phyloP scores from a whole-genome alignment of 169 alveolate species.

The Fabrea salina region DNA sequence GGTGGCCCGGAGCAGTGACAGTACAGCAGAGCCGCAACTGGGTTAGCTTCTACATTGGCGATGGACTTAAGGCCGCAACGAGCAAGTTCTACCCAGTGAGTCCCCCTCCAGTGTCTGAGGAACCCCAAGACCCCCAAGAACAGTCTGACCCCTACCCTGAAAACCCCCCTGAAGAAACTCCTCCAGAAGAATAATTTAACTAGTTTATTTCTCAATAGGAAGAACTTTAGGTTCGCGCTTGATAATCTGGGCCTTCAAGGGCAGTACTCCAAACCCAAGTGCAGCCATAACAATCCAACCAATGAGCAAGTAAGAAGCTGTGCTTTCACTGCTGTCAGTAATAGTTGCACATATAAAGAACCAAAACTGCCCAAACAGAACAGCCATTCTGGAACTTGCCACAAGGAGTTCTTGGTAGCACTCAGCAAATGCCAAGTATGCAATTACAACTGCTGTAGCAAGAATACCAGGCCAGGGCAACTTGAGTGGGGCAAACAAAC shows the following conservation, averaged over 20 bases:
- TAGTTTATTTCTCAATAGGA: conserved; percentile 20
- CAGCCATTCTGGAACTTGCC: conserved; percentile 1
- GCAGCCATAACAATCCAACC: conserved; percentile 6
- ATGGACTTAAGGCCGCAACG: conserved; percentile 72
- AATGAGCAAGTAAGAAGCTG: neutral
- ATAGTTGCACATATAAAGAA: neutral
- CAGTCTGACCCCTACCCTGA: conserved; percentile 64
- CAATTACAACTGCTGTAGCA: neutral
- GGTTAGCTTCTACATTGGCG: conserved; percentile 72
- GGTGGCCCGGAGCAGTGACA: conserved; percentile 81
- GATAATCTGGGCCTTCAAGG: neutral
- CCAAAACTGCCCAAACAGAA: conserved; percentile 13
- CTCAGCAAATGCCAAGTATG: neutral
- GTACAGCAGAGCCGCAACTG: conserved; percentile 65
- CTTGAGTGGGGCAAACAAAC: neutral
- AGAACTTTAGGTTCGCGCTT: neutral
- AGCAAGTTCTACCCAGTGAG: conserved; percentile 66
- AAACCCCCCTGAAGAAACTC: conserved; percentile 44
- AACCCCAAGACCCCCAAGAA: conserved; percentile 71
- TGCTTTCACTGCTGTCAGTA: neutral
- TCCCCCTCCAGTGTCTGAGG: conserved; percentile 63
- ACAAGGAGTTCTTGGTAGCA: conserved; percentile 1
- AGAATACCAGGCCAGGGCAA: neutral
- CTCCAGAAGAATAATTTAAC: conserved; percentile 36
- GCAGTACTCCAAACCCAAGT: neutral